Base-by-base conservation (phyloP, 768 basidiomycete genomes). In the Suillus variegatus region DNA sequence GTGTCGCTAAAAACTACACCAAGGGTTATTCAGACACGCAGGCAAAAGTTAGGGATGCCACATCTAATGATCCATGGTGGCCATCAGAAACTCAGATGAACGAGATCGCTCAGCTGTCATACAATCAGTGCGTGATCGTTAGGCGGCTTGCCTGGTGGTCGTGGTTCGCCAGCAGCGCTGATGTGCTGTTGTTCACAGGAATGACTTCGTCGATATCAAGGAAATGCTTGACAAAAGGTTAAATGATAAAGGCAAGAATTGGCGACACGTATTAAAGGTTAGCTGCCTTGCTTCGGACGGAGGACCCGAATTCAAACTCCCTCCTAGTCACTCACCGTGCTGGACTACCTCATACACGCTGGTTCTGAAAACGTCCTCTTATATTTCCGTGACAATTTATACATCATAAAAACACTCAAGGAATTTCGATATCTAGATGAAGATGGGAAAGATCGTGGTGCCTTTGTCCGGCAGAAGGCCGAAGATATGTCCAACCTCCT, bases 231-330 rank as follows among this genome's bases (percentile, higher is more conserved):
- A 99, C 79, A 99, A 99, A 79, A 89, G 97, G 61, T 81, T 99
- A 67, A 95, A 95, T 71, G 97, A 99, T 82, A 99, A 97, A 83
- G 97, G 97, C 44, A 99, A 99, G 87, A 98, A 99, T 73, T 99
- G 97, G 97, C 86, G 97, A 61, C 97, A 99, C 82, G 97, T 99
- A 65, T 99, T 97, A 87, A 99, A 99, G 85, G 94, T 90, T 64
- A 65, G 83, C 69, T 28, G 54, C 43, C 51, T n/a, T 43, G 41
- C 14, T 60, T 41, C 32, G 40, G 43, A 55, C 51, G 36, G 46
- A 44, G 58, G 47, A 36, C 28, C 49, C 41, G 35, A 63, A 46
- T 55, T 10, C 8, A 38, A 60, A 25, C 52, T 13, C 32, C 49
- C 63, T 18, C 54, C 6, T 65, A 94, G 90, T 93, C 93, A 52